Evolutionary conservation across 352 stramenopile species (phyloP).

Genomic region (Pythium vanterpoolii): DNA sequence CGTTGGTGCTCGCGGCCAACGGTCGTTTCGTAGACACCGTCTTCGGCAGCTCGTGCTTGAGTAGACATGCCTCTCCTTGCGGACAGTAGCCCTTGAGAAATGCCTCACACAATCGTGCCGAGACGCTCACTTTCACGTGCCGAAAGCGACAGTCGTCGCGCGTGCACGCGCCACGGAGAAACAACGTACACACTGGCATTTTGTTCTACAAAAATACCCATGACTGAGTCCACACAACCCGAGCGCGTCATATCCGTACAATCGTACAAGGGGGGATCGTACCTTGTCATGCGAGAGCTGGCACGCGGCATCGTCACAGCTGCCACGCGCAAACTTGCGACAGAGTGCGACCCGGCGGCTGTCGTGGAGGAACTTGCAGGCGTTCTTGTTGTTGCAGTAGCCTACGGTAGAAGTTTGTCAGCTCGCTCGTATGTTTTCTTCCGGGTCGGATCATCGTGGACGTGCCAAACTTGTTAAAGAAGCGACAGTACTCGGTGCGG

Average conservation of each 20-base stretch:
- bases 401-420: conserved; percentile 30
- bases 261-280: conserved; percentile 1
- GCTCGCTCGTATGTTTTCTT: neutral
- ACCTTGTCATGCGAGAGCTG: conserved; percentile 80
- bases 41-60: conserved; percentile 59
- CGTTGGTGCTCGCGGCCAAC: neutral
- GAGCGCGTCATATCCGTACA: neutral
- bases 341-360: conserved; percentile 81
- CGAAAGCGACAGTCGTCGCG: conserved; percentile 75
- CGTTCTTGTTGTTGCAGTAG: conserved; percentile 80
- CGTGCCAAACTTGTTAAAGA: conserved; percentile 84
- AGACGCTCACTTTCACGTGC: conserved; percentile 77
- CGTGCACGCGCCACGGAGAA: conserved; percentile 67
- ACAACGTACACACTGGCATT: conserved; percentile 78
- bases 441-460: neutral
- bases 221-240: neutral
- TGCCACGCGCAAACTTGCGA: conserved; percentile 67
- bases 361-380: conserved; percentile 81
- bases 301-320: conserved; percentile 57
- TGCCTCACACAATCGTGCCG: conserved; percentile 52
- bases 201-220: conserved; percentile 49
- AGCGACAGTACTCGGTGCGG: conserved; percentile 76
- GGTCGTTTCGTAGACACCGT: conserved; percentile 7
- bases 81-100: conserved; percentile 71
- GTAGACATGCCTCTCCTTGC: conserved; percentile 42